These are phyloP conservation scores for Poa annua DNA, from an alignment of 176 grass and related monocot species.

Conservation along the genomic window DNA sequence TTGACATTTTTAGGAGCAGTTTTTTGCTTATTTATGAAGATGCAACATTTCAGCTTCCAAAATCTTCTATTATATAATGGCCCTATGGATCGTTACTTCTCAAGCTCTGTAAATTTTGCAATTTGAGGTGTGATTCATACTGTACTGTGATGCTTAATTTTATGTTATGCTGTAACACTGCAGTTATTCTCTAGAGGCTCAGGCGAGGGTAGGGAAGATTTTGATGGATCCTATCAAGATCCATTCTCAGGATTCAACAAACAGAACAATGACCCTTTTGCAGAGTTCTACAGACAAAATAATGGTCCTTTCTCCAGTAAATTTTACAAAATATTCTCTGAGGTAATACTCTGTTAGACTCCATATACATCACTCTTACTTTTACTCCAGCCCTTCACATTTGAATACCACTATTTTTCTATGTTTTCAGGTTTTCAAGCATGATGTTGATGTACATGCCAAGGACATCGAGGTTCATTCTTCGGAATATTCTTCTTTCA, in stretches of 20 bases:
- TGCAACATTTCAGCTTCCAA: neutral
- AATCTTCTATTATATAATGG: neutral
- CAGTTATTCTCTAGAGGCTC: constrained; percentile 71
- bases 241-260: constrained; percentile 69
- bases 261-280: constrained; percentile 68
- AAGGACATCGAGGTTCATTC: constrained; percentile 75
- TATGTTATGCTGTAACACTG: constrained; percentile 30
- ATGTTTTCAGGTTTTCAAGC: constrained; percentile 75
- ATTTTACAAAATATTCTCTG: constrained; percentile 95
- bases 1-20: neutral
- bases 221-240: constrained; percentile 65
- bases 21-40: neutral
- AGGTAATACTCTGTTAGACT: constrained; percentile 55
- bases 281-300: constrained; percentile 67
- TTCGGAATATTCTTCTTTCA: constrained; percentile 40
- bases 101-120: constrained; percentile 13
- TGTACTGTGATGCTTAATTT: constrained; percentile 30
- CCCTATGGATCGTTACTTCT: constrained; percentile 6
- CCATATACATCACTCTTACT: constrained; percentile 8
- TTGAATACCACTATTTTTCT: constrained; percentile 41
- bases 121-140: constrained; percentile 29
- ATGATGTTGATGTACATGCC: constrained; percentile 62
- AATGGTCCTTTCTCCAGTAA: constrained; percentile 57
- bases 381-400: neutral
- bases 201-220: constrained; percentile 47